These are phyloP conservation scores for Zea luxurians DNA, from an alignment of 176 grass and related monocot species.

Conservation along the genomic window DNA sequence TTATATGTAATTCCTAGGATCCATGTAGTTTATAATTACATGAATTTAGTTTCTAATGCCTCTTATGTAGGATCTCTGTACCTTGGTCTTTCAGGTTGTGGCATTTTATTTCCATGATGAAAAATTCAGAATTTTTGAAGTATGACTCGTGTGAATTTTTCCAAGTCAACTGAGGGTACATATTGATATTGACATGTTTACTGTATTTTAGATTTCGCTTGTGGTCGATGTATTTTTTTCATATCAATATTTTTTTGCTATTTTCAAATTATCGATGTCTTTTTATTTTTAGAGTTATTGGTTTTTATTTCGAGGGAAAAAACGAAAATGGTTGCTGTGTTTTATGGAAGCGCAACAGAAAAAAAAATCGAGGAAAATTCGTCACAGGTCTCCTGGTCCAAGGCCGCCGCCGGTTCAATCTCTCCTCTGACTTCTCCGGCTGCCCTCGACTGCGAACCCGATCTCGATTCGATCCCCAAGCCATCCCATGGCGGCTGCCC, in stretches of 20 bases:
- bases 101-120: slow-evolving; percentile 97
- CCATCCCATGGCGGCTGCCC: slow-evolving; percentile 42
- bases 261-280: no score
- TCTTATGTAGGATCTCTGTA: slow-evolving; percentile 18
- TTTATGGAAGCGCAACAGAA: no score
- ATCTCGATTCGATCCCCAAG: slow-evolving; percentile 40
- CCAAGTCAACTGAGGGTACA: no score
- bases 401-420: slow-evolving; percentile 17
- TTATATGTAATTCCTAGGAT: slow-evolving; percentile 19
- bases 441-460: slow-evolving; percentile 17
- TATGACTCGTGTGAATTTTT: no score
- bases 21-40: slow-evolving; percentile 9
- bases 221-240: no score
- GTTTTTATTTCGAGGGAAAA: no score
- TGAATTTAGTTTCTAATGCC: slow-evolving; percentile 13
- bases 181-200: no score
- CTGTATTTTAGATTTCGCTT: no score
- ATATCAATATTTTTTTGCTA: no score
- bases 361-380: neutral
- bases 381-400: neutral
- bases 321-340: no score
- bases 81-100: slow-evolving; percentile 75
- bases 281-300: no score
- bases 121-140: no score
- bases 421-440: neutral